Conservation (phyloP, 2,329 filamentous ascomycete genomes). For the Colletotrichum plurivorum region DNA sequence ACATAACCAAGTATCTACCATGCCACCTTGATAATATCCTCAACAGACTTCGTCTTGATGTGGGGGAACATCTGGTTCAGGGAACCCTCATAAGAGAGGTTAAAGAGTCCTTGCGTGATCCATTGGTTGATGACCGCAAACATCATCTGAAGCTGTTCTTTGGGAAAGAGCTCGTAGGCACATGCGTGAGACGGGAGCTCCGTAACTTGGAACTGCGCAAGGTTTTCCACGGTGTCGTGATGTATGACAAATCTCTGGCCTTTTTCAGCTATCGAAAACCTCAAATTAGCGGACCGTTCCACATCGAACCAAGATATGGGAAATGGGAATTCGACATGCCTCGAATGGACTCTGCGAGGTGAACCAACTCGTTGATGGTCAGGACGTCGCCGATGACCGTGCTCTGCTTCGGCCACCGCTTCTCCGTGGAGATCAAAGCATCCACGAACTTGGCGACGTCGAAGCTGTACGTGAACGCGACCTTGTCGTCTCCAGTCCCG, state of each 20-base stretch:
- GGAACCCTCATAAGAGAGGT: neutral
- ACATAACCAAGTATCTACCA: neutral
- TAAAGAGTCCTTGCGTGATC: neutral
- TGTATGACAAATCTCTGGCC: neutral
- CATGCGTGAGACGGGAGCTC: neutral
- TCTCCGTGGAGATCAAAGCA: neutral
- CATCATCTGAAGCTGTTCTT: neutral
- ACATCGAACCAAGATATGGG: neutral
- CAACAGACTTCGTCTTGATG: slow-evolving; percentile 1
- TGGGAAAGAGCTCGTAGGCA: neutral
- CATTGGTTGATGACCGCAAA: neutral
- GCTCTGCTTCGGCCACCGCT: neutral
- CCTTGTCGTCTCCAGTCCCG: neutral
- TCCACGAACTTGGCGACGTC: neutral
- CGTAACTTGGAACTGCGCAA: neutral
- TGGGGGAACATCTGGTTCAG: neutral
- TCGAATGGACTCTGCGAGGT: neutral
- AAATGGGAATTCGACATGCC: neutral
- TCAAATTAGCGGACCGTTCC: neutral
- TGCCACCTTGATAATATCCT: neutral
- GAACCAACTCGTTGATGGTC: neutral
- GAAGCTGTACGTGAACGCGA: neutral
- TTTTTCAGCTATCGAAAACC: neutral
- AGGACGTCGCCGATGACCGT: neutral
- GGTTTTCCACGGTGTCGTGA: neutral